A percentile compares a stretch with the other conserved stretches of the same genome.
Evolutionary conservation across 768 basidiomycete species (phyloP).

Genomic region (Kwoniella bestiolae): DNA sequence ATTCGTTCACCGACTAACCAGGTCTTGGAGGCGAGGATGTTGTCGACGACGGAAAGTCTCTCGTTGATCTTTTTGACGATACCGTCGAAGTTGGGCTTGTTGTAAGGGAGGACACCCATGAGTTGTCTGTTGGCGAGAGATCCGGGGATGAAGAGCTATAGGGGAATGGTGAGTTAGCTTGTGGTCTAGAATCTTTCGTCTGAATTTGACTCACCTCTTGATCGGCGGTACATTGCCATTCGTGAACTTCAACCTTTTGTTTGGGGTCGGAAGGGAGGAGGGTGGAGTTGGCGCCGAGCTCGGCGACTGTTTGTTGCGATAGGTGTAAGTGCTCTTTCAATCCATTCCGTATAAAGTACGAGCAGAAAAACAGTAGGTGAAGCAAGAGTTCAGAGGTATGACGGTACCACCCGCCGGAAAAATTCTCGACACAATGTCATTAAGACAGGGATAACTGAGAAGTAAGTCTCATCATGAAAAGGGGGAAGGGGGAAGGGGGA

Average conservation of each 20-base stretch:
- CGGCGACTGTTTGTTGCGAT: slow-evolving; percentile 81
- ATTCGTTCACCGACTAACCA: slow-evolving; percentile 94
- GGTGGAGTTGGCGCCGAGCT: slow-evolving; percentile 73
- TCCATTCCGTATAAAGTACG: too few species aligned
- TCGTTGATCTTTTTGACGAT: slow-evolving; percentile 58
- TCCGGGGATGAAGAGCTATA: slow-evolving; percentile 57
- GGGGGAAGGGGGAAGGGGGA: not conserved
- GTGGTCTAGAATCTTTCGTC: not conserved
- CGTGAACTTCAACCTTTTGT: slow-evolving; percentile 76
- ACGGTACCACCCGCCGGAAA: slow-evolving; percentile 59
- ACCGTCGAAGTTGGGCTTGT: slow-evolving; percentile 65
- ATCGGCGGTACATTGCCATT: slow-evolving; percentile 81
- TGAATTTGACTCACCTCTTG: slow-evolving; percentile 62
- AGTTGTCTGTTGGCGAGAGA: slow-evolving; percentile 62
- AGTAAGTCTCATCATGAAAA: slow-evolving; percentile 61
- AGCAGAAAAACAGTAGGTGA: too few species aligned
- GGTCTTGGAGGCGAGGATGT: slow-evolving; percentile 74
- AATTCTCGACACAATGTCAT: slow-evolving; percentile 65
- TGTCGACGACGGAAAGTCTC: slow-evolving; percentile 71
- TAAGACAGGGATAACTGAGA: slow-evolving; percentile 77
- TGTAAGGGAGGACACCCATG: slow-evolving; percentile 65
- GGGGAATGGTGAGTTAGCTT: slow-evolving; percentile 1
- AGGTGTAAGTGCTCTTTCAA: too few species aligned
- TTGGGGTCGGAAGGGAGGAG: slow-evolving; percentile 71
- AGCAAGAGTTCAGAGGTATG: slow-evolving; percentile 53